A percentile compares a stretch with the other conserved stretches of the same genome.
These are phyloP conservation scores for Gautieria morchelliformis DNA, from an alignment of 768 basidiomycete species.

Conservation along the genomic window DNA sequence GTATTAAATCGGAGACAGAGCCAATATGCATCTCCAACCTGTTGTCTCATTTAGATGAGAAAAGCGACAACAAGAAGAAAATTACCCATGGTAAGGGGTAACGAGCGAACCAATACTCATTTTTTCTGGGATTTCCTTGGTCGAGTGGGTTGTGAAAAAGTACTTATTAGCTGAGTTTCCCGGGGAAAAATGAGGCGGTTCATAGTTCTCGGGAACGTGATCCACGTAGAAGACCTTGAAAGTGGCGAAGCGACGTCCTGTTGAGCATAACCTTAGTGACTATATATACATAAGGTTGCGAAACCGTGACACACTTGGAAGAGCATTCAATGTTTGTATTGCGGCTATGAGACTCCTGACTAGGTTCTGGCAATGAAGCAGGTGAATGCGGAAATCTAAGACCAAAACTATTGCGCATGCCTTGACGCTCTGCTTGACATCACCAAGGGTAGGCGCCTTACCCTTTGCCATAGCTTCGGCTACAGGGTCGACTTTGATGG, in stretches of 20 bases:
- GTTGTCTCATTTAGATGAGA: neutral
- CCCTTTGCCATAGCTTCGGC: conserved; percentile 50
- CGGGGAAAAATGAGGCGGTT: conserved; percentile 70
- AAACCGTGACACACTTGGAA: conserved; percentile 50
- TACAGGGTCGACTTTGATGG: conserved; percentile 42
- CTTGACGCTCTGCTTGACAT: conserved; percentile 78
- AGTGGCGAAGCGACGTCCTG: conserved; percentile 76
- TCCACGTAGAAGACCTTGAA: conserved; percentile 84
- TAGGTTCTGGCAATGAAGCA: conserved; percentile 40
- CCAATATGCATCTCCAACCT: conserved; percentile 66
- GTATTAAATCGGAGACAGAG: conserved; percentile 67
- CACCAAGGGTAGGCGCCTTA: conserved; percentile 59
- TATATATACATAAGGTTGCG: neutral
- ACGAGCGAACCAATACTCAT: conserved; percentile 58
- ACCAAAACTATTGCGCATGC: conserved; percentile 24
- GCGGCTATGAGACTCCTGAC: conserved; percentile 70
- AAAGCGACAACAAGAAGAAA: neutral
- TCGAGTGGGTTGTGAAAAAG: conserved; percentile 72
- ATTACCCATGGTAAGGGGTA: conserved; percentile 63
- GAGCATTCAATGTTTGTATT: conserved; percentile 69
- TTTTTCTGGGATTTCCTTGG: conserved; percentile 65
- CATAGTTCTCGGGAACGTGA: conserved; percentile 70
- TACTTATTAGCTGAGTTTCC: conserved; percentile 65
- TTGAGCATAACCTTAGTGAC: neutral
- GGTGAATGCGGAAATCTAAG: neutral